phyloP scores from a whole-genome alignment of 129 eudicot species.

The Saussurea involucrata region DNA sequence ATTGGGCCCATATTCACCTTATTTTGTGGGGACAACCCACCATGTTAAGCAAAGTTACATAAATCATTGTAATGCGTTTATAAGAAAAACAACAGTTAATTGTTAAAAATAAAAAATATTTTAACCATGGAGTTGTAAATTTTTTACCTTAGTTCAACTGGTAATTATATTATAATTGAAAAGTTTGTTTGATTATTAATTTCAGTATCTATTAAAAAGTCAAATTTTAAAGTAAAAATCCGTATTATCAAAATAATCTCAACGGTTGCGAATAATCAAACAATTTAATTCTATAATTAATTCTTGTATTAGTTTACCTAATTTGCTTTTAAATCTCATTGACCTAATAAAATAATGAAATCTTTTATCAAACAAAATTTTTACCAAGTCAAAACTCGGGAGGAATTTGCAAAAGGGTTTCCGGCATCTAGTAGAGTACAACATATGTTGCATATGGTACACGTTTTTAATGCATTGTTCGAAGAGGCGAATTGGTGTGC shows the following conservation, averaged over 20 bases:
- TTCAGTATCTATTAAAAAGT: neutral
- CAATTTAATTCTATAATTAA: neutral
- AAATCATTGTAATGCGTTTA: neutral
- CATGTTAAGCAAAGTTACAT: conserved; percentile 30
- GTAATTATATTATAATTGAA: too few species aligned
- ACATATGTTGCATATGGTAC: conserved; percentile 5
- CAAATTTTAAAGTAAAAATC: neutral
- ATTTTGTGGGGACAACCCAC: conserved; percentile 35
- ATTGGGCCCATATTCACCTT: conserved; percentile 9
- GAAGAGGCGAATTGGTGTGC: neutral
- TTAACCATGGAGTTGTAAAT: neutral
- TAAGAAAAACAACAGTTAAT: neutral
- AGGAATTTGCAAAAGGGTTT: conserved; percentile 7
- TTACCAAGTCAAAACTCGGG: conserved; percentile 16
- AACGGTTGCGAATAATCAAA: neutral
- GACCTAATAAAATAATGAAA: conserved; percentile 5
- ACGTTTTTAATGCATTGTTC: neutral
- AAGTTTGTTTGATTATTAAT: too few species aligned
- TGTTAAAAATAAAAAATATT: neutral
- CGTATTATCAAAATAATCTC: neutral
- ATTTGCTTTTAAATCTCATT: neutral
- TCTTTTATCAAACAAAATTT: neutral
- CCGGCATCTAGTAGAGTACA: conserved; percentile 18
- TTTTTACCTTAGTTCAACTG: too few species aligned
- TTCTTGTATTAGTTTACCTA: conserved; percentile 18